Percentiles rank a stretch among this genome's conserved stretches.
phyloP scores from a whole-genome alignment of 441 rosid species.

The Flueggea neowawraea region DNA sequence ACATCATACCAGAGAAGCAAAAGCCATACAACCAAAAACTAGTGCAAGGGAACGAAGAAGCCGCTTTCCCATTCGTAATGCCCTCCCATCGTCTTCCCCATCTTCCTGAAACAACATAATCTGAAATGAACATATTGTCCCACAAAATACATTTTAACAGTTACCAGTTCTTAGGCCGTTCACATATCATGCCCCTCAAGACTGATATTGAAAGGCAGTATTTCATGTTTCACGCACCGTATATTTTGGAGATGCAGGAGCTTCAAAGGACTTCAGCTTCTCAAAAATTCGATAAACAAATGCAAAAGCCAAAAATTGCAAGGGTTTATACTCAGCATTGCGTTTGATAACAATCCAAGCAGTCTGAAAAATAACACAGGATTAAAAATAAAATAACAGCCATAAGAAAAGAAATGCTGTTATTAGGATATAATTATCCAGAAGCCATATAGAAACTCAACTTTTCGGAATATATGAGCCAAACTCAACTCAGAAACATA shows the following conservation, averaged over 20 bases:
- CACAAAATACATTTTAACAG: background rate
- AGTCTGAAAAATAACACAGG: conserved; percentile 46
- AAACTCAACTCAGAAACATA: no score
- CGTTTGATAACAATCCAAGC: conserved; percentile 80
- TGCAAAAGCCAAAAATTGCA: conserved; percentile 92
- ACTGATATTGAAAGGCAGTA: background rate
- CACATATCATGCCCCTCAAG: background rate
- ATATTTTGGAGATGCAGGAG: conserved; percentile 64
- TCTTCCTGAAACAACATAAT: conserved; percentile 71
- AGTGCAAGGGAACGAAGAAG: conserved; percentile 86
- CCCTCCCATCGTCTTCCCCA: conserved; percentile 77
- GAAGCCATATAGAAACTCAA: no score
- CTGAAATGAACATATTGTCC: background rate
- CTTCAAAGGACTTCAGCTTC: conserved; percentile 83
- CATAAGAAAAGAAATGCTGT: background rate
- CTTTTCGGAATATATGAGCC: no score
- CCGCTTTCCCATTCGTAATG: conserved; percentile 79
- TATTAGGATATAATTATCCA: background rate
- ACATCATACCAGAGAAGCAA: conserved; percentile 78
- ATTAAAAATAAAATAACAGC: conserved; percentile 12
- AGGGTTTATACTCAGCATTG: conserved; percentile 81
- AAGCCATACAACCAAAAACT: conserved; percentile 79
- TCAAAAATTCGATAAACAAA: conserved; percentile 89
- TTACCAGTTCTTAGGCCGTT: background rate
- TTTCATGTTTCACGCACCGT: conserved; percentile 42